A percentile compares a stretch with the other conserved stretches of the same genome.
Evolutionary conservation across 2,329 filamentous ascomycete genomes (phyloP).

Genomic region (Aspergillus brasiliensis): DNA sequence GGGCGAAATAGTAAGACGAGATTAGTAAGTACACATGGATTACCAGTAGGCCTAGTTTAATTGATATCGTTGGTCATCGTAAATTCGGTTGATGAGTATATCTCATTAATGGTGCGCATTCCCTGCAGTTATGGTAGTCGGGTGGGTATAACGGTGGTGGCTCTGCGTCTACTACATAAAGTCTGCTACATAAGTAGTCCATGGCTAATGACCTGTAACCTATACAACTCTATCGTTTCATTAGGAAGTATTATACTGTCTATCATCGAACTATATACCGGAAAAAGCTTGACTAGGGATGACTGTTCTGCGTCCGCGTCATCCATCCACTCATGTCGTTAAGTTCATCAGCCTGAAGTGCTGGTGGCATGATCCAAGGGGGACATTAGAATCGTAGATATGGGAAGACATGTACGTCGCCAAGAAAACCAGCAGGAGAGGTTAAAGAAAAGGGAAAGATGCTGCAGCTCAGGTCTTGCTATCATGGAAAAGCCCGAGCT

Average conservation of each 20-base stretch:
- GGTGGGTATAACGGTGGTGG: too few species aligned
- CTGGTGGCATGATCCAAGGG: slow-evolving; percentile 16
- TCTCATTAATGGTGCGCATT: too few species aligned
- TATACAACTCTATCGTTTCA: background rate
- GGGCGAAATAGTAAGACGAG: too few species aligned
- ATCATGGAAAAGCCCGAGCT: background rate
- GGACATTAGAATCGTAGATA: slow-evolving; percentile 18
- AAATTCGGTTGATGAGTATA: too few species aligned
- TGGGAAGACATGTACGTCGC: slow-evolving; percentile 6
- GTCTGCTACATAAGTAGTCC: too few species aligned
- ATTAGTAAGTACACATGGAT: too few species aligned
- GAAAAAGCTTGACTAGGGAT: slow-evolving; percentile 3
- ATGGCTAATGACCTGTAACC: too few species aligned
- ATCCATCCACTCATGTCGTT: slow-evolving; percentile 20
- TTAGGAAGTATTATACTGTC: slow-evolving; percentile 17
- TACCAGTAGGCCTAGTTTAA: too few species aligned
- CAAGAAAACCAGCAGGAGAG: background rate
- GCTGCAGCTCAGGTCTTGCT: background rate
- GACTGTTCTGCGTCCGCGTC: slow-evolving; percentile 10
- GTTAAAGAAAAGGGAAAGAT: background rate
- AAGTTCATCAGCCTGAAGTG: slow-evolving; percentile 19
- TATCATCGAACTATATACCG: slow-evolving; percentile 20
- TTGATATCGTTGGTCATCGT: too few species aligned
- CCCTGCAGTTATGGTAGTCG: too few species aligned
- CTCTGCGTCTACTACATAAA: too few species aligned